Percentiles rank a stretch among this genome's conserved stretches.
Conservation (phyloP, 2,329 filamentous ascomycete species). For the Trichophyton benhamiae region DNA sequence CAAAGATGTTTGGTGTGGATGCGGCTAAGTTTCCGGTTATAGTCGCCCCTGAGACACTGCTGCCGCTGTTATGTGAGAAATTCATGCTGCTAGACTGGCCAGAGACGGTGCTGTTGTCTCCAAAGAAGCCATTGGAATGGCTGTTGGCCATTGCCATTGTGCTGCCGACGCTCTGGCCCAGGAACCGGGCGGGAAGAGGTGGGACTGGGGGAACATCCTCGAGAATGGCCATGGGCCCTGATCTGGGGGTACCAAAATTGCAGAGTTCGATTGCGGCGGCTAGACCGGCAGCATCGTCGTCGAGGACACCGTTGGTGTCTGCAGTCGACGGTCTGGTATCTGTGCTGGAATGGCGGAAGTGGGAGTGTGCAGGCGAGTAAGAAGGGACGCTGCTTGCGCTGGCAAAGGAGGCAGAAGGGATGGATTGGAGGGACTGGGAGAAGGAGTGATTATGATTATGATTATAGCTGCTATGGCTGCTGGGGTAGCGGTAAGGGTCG, state of each 20-base stretch:
- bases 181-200: constrained; percentile 67
- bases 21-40: constrained; percentile 16
- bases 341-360: constrained; percentile 62
- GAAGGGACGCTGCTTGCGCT: constrained; percentile 43
- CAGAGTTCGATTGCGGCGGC: constrained; percentile 82
- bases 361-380: constrained; percentile 34
- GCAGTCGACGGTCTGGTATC: constrained; percentile 69
- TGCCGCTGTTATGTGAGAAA: constrained; percentile 1
- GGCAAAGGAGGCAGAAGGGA: constrained; percentile 44
- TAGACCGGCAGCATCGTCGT: constrained; percentile 74
- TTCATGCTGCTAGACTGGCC: constrained; percentile 16
- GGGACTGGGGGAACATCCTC: constrained; percentile 77
- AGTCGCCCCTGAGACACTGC: not conserved
- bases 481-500: constrained; percentile 35
- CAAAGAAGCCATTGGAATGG: constrained; percentile 34
- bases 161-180: constrained; percentile 48
- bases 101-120: constrained; percentile 35
- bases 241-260: constrained; percentile 71
- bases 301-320: constrained; percentile 54
- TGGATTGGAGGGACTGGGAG: constrained; percentile 68
- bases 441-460: constrained; percentile 36
- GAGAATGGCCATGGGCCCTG: constrained; percentile 49
- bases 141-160: constrained; percentile 36
- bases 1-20: constrained; percentile 30
- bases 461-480: constrained; percentile 16